Conservation (phyloP, 1,284 basidiomycete genomes). For the Ganoderma lucidum region DNA sequence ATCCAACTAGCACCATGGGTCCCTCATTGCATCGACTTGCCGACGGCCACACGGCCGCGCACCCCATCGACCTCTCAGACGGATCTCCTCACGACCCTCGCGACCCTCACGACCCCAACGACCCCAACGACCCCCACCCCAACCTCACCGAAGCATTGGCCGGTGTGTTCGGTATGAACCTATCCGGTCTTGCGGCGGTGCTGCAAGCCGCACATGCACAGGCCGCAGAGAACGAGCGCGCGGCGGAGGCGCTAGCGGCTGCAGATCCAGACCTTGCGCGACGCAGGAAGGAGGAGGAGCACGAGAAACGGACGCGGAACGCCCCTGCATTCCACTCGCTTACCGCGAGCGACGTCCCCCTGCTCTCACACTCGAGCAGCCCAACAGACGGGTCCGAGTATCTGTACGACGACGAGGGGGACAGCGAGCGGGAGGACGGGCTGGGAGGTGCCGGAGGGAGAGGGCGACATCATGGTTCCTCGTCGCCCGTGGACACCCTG, state of each 20-base stretch:
- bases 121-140: slow-evolving; percentile 16
- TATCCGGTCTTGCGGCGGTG: slow-evolving; percentile 73
- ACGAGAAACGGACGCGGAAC: slow-evolving; percentile 65
- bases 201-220: slow-evolving; percentile 77
- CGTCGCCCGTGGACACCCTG: slow-evolving; percentile 31
- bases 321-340: slow-evolving; percentile 81
- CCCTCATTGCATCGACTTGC: slow-evolving; percentile 51
- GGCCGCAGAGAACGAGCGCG: slow-evolving; percentile 56
- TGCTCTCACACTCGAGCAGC: slow-evolving; percentile 30
- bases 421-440: slow-evolving; percentile 38
- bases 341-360: slow-evolving; percentile 50
- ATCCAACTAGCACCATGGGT: slow-evolving; percentile 65
- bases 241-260: slow-evolving; percentile 51
- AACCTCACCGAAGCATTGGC: slow-evolving; percentile 26
- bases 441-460: slow-evolving; percentile 30
- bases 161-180: slow-evolving; percentile 52
- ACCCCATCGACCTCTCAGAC: slow-evolving; percentile 19
- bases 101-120: slow-evolving; percentile 20
- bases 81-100: slow-evolving; percentile 10
- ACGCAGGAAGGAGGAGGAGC: slow-evolving; percentile 51
- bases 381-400: slow-evolving; percentile 64
- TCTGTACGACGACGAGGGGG: slow-evolving; percentile 50
- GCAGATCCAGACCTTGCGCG: slow-evolving; percentile 50
- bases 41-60: slow-evolving; percentile 20
- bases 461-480: slow-evolving; percentile 33